Conservation (phyloP, 2,329 filamentous ascomycete species). For the Sordariomycetes sp. region DNA sequence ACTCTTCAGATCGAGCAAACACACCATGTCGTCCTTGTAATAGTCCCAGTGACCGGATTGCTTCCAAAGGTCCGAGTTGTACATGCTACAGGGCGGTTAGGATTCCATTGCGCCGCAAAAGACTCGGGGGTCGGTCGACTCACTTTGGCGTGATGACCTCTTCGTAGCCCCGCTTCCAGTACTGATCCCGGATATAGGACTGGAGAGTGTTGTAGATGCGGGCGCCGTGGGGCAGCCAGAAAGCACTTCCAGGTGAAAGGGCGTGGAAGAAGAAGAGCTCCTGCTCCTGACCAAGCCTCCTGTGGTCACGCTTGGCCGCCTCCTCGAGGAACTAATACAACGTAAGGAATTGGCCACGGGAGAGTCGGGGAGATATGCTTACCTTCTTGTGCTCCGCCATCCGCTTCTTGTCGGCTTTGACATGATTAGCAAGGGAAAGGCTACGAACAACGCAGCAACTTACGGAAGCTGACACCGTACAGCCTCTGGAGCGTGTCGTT, state of each 20-base stretch:
- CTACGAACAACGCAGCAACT: constrained; percentile 1
- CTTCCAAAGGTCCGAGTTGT: constrained; percentile 87
- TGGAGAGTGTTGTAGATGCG: constrained; percentile 88
- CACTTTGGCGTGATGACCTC: constrained; percentile 81
- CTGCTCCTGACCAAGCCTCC: constrained; percentile 88
- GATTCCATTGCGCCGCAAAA: neutral
- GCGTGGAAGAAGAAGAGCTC: constrained; percentile 97
- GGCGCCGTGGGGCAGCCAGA: constrained; percentile 87
- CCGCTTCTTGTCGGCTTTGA: constrained; percentile 70
- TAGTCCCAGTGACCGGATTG: constrained; percentile 83
- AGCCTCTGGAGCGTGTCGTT: constrained; percentile 96
- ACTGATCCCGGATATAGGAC: constrained; percentile 72
- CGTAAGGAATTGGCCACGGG: neutral
- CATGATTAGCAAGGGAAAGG: constrained; percentile 2
- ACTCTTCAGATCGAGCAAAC: neutral
- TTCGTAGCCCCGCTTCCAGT: constrained; percentile 86
- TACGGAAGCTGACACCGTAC: constrained; percentile 79
- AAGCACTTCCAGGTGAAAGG: constrained; percentile 82
- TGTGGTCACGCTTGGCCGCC: constrained; percentile 93
- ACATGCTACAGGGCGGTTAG: constrained; percentile 52
- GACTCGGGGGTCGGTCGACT: neutral
- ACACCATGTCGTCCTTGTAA: constrained; percentile 81
- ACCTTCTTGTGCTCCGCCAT: constrained; percentile 80
- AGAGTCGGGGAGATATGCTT: neutral
- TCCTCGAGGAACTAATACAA: constrained; percentile 65